phyloP scores from a whole-genome alignment of 495 filamentous ascomycete species.

The Ramalina intermedia region DNA sequence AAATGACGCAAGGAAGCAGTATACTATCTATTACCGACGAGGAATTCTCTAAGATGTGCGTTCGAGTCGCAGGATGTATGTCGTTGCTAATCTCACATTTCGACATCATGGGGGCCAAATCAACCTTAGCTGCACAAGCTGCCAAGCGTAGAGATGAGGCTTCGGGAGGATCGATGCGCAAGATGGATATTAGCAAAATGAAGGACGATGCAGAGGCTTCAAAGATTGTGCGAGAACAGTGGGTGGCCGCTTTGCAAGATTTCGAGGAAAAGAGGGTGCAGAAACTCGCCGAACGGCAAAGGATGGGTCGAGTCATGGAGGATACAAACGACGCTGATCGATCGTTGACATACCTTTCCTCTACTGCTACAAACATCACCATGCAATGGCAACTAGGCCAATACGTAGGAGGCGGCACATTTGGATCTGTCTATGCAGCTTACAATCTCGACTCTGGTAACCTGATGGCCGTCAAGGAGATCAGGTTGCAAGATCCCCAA shows the following conservation, averaged over 20 bases:
- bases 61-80: constrained; percentile 95
- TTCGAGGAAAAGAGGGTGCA: constrained; percentile 68
- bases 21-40: constrained; percentile 74
- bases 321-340: constrained; percentile 90
- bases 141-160: constrained; percentile 65
- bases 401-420: constrained; percentile 92
- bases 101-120: constrained; percentile 95
- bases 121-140: constrained; percentile 78
- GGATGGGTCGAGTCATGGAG: constrained; percentile 79
- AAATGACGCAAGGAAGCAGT: constrained; percentile 84
- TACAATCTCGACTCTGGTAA: constrained; percentile 94
- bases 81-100: constrained; percentile 94
- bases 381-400: constrained; percentile 96
- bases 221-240: constrained; percentile 54
- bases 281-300: constrained; percentile 74
- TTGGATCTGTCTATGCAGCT: constrained; percentile 91
- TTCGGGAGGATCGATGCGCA: constrained; percentile 55
- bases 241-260: constrained; percentile 50
- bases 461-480: constrained; percentile 97
- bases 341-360: constrained; percentile 82
- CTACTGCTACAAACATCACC: constrained; percentile 84
- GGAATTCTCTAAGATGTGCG: constrained; percentile 66
- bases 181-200: constrained; percentile 60
- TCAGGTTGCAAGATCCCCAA: constrained; percentile 90
- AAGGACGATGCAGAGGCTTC: constrained; percentile 76